These are phyloP conservation scores for Diplocarpon rosae DNA, from an alignment of 2,329 filamentous ascomycete species.

Conservation along the genomic window DNA sequence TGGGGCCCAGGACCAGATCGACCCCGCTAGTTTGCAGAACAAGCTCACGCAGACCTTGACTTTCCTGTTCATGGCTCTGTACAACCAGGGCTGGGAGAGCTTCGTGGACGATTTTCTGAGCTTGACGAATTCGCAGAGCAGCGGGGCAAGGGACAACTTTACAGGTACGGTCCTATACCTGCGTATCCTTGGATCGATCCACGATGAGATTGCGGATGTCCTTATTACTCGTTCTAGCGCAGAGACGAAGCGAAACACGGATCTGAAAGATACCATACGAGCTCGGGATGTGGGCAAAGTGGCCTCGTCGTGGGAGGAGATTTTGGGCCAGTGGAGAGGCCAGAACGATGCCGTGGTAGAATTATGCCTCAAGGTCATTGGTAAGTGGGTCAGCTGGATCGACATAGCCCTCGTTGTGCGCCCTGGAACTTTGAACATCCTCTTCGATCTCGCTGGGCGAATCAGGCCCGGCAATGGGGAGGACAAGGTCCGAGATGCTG, in stretches of 20 bases:
- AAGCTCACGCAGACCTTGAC: constrained; percentile 95
- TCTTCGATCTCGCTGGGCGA: constrained; percentile 82
- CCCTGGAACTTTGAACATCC: constrained; percentile 69
- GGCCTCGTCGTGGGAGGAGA: constrained; percentile 81
- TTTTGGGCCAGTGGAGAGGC: constrained; percentile 61
- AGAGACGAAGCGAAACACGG: constrained; percentile 76
- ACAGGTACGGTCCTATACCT: constrained; percentile 77
- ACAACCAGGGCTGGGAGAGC: constrained; percentile 73
- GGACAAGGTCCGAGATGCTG: constrained; percentile 78
- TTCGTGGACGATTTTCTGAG: constrained; percentile 86
- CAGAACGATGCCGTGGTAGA: constrained; percentile 66
- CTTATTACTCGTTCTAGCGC: constrained; percentile 66
- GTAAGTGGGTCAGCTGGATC: constrained; percentile 98
- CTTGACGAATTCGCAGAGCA: constrained; percentile 55
- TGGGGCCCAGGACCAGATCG: constrained; percentile 42
- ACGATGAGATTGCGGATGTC: constrained; percentile 95
- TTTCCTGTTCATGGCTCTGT: constrained; percentile 80
- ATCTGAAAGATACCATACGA: constrained; percentile 84
- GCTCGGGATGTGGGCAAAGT: constrained; percentile 82
- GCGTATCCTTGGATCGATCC: constrained; percentile 76
- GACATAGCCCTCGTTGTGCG: constrained; percentile 92
- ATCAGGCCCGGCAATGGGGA: constrained; percentile 47
- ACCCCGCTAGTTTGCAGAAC: constrained; percentile 76
- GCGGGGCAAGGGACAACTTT: constrained; percentile 54
- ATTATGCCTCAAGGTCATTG: constrained; percentile 81